Base-by-base conservation (phyloP, 345 rosid species). In the Theobroma cacao region DNA sequence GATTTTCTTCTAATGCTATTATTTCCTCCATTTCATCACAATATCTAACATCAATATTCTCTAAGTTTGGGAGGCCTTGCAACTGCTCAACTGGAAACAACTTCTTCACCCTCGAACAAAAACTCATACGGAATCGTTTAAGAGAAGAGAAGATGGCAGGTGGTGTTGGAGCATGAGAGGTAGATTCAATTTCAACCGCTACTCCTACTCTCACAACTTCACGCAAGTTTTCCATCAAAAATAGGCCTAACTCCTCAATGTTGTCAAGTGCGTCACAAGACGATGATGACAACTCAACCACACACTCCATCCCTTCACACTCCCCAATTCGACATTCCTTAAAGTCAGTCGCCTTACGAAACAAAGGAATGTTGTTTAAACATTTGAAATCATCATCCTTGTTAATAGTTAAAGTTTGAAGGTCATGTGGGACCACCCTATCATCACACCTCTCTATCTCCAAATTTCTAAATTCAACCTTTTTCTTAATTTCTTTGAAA, bases 21-120 rank as follows among this genome's bases (percentile, higher is more conserved):
- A 65, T 65, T 1, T 65, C 43, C 70, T 65, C 43, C 48, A 65
- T 14, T 17, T 20, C 2, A 1, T 7, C 1, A 9, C 70, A 38
- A 38, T 7, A 0, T 0, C 0, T 0, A 36, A 36, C 26, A 1
- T 6, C 0, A 20, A 65, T n/a, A 0, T 20, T 0, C 70, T 36
- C 70, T 2, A 65, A 31, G 70, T 36, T 65, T 38, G 36, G 70
- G 17, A 65, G 70, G 26, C 4, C 70, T 8, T 65, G 70, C 70
- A 65, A 0, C 3, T 4, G 14, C 70, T 65, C 40, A 17, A 63
- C 0, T 18, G 68, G 14, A 17, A 64, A 31, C 69, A 64, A 18
- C 1, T 38, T 65, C 47, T n/a, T 65, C 3, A 36, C 36, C 18
- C 47, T 3, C 2, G 24, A 36, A 36, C 70, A 65, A 0, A 1